Evolutionary conservation across 306 rosid species (phyloP), one percentile per base, ranked within the genome.

Genomic region (Mimosa bimucronata): DNA sequence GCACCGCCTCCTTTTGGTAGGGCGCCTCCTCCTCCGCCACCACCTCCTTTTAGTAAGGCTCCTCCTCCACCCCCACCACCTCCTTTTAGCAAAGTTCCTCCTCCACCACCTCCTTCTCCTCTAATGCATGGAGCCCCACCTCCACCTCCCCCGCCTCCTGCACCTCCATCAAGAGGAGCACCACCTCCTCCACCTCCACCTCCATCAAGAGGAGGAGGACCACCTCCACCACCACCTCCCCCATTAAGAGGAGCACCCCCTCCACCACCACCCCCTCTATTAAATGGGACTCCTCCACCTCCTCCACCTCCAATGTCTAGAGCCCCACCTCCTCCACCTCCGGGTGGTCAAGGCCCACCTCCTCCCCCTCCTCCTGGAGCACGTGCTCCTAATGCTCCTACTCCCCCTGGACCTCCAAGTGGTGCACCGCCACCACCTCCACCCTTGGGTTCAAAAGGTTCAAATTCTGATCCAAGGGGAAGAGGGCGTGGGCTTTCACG

Each of bases 401-500:
- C 87, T 81, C 90, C 95, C 58, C 92, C 90, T 66, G 66, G 85
- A 80, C 90, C 83, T 37, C 93, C 88, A 34, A 92, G 94, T 69
- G 91, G 89, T 52, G 83, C 81, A 34, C 88, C 90, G 9, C 89
- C 93, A 71, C 88, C 88, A 50, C 90, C 90, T 71, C 91, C 91
- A 41, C 84, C 87, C 26, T 58, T 69, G 14, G 91, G 89, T 34
- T 79, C 86, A 31, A 86, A 79, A 85, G 92, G 89, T 50, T 83
- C 81, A 73, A 81, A 37, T 73, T 72, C 84, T 66, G 90, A 84
- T 84, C 70, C 85, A 71, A 88, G 90, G 80, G 94, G 92, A 31
- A 90, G 97, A 90, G 98, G 98, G 68, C 98, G 94, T 75, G 98
- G 98, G 58, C 79, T 88, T 30, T 73, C 88, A 29, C 97, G 98